These are phyloP conservation scores for Apiospora phragmitis DNA, from an alignment of 2,329 filamentous ascomycete species.

Conservation along the genomic window DNA sequence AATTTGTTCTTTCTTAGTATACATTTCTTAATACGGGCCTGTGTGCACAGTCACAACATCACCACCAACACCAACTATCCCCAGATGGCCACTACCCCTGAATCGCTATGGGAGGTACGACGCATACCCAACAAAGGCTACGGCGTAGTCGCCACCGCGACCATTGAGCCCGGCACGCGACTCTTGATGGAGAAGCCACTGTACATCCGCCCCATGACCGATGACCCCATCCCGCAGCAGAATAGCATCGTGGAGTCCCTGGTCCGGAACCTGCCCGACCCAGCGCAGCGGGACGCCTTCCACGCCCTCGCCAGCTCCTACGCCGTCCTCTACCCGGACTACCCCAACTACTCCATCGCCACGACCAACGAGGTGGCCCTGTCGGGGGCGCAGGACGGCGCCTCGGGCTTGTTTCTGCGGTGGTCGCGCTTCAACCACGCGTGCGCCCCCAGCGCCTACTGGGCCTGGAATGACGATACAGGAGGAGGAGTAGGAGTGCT, in stretches of 20 bases:
- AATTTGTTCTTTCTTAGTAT: not conserved
- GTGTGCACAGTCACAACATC: not conserved
- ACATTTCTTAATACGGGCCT: too few relatives aligned
- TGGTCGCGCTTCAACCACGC: constrained; percentile 11
- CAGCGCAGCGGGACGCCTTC: constrained; percentile 5
- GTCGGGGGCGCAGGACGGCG: not conserved
- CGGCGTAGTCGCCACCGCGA: not conserved
- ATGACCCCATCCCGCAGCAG: not conserved
- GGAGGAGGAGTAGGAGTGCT: not conserved
- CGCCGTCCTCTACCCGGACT: not conserved
- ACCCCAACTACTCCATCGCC: constrained; percentile 9
- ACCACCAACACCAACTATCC: not conserved
- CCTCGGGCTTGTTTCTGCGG: not conserved
- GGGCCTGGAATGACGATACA: constrained; percentile 3
- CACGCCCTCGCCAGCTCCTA: constrained; percentile 3
- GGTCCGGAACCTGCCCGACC: not conserved
- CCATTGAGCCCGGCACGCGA: not conserved
- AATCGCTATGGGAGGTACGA: not conserved
- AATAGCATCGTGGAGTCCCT: not conserved
- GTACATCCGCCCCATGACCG: not conserved
- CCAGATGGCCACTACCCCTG: not conserved
- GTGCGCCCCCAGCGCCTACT: constrained; percentile 6
- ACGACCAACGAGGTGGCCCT: constrained; percentile 11
- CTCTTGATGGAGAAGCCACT: constrained; percentile 3
- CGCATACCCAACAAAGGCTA: constrained; percentile 7